Evolutionary conservation across 495 filamentous ascomycete genomes (phyloP).

Genomic region (Mytilinidion resinicola): DNA sequence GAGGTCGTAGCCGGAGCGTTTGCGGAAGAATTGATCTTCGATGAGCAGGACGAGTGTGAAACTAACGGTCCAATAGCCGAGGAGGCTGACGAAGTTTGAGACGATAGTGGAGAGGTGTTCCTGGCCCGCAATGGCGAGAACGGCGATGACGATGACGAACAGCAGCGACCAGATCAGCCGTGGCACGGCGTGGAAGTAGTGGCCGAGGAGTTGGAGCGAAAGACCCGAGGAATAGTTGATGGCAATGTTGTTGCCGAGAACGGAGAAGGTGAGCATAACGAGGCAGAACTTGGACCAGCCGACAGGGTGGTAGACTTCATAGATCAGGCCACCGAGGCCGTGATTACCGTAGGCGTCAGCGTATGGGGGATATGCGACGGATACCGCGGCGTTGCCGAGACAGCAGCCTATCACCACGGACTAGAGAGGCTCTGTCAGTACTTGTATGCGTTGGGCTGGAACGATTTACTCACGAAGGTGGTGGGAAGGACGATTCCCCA

Average conservation of each 20-base stretch:
- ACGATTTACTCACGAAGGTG: too few species aligned
- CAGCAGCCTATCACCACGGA: constrained; percentile 50
- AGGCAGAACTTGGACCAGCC: constrained; percentile 34
- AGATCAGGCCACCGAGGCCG: constrained; percentile 55
- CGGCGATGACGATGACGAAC: constrained; percentile 38
- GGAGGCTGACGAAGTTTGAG: constrained; percentile 35
- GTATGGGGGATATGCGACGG: constrained; percentile 36
- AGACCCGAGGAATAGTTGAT: constrained; percentile 40
- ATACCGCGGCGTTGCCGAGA: constrained; percentile 47
- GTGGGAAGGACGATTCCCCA: constrained; percentile 50
- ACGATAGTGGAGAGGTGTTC: constrained; percentile 38
- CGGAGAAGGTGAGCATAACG: constrained; percentile 33
- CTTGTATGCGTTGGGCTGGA: too few species aligned
- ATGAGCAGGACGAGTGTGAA: constrained; percentile 6
- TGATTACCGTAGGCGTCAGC: constrained; percentile 41
- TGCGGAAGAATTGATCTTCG: constrained; percentile 6
- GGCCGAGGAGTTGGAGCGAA: constrained; percentile 40
- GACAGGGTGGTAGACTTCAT: constrained; percentile 54
- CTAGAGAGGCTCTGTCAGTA: too few species aligned
- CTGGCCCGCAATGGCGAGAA: constrained; percentile 40
- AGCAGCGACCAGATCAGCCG: constrained; percentile 42
- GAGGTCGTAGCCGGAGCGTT: constrained; percentile 3
- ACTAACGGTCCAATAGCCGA: constrained; percentile 21
- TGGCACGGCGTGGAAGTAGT: constrained; percentile 39
- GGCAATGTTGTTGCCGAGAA: constrained; percentile 39